Percentiles rank a stretch among this genome's conserved stretches.
These are phyloP conservation scores for Gnomoniopsis sp. DNA, from an alignment of 2,329 filamentous ascomycete genomes.

Conservation along the genomic window DNA sequence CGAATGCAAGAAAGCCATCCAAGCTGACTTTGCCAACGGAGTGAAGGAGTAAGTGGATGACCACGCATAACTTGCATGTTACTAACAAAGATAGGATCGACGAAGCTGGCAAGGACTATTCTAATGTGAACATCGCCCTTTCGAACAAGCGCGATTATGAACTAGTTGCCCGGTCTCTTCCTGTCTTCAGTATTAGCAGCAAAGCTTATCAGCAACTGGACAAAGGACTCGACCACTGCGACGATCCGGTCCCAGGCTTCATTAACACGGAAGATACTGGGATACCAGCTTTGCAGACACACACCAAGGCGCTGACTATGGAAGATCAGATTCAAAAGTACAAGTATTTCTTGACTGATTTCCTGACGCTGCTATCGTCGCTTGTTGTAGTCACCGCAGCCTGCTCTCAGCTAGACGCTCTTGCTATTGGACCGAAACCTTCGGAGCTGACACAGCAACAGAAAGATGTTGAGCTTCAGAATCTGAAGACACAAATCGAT, in stretches of 20 bases:
- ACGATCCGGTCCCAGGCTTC: constrained; percentile 46
- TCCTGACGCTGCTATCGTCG: constrained; percentile 49
- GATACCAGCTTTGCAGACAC: constrained; percentile 54
- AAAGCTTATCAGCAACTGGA: constrained; percentile 34
- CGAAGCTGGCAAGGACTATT: constrained; percentile 49
- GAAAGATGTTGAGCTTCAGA: constrained; percentile 47
- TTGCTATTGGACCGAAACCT: too few species aligned
- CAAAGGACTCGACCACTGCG: not conserved
- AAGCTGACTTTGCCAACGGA: constrained; percentile 3
- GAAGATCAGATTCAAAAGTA: constrained; percentile 33
- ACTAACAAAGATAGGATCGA: constrained; percentile 39
- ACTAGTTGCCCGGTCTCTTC: constrained; percentile 49
- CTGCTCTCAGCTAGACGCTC: not conserved
- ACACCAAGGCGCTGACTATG: constrained; percentile 54
- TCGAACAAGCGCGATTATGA: constrained; percentile 54
- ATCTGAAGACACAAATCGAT: not conserved
- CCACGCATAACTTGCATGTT: not conserved
- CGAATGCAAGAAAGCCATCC: not conserved
- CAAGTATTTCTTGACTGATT: constrained; percentile 46
- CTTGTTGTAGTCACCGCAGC: not conserved
- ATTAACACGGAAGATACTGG: constrained; percentile 50
- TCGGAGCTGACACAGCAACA: constrained; percentile 22
- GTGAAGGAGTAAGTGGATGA: constrained; percentile 1
- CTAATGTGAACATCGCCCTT: constrained; percentile 53
- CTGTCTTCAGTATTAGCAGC: constrained; percentile 63